Conservation (phyloP, 2,329 filamentous ascomycete species). For the Aspergillus hortae region DNA sequence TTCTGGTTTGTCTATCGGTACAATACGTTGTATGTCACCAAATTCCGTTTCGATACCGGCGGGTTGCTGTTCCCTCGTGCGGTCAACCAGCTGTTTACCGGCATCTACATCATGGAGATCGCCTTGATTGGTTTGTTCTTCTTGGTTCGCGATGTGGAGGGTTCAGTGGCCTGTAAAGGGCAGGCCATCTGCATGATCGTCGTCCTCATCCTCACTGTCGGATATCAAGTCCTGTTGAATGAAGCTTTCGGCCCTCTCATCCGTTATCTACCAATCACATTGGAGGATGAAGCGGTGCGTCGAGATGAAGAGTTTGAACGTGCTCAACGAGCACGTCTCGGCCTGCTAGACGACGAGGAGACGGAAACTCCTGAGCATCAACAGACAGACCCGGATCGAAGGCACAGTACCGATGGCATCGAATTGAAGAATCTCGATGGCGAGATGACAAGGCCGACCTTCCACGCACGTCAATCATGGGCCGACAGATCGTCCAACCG, state of each 20-base stretch:
- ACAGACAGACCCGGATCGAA: constrained; percentile 43
- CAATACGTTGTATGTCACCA: constrained; percentile 90
- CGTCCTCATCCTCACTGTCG: constrained; percentile 62
- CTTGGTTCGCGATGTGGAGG: constrained; percentile 59
- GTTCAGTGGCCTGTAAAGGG: constrained; percentile 58
- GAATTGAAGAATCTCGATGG: constrained; percentile 42
- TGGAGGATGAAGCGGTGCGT: constrained; percentile 91
- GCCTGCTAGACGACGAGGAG: constrained; percentile 48
- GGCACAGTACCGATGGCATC: constrained; percentile 47
- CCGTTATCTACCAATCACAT: constrained; percentile 85
- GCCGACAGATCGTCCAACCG: constrained; percentile 39
- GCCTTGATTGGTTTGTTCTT: constrained; percentile 89
- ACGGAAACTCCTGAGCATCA: constrained; percentile 44
- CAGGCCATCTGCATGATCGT: constrained; percentile 87
- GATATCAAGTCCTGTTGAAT: constrained; percentile 81
- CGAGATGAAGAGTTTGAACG: constrained; percentile 85
- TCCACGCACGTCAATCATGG: constrained; percentile 37
- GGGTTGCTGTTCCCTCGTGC: constrained; percentile 87
- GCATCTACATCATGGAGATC: constrained; percentile 91
- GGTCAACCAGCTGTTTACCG: constrained; percentile 93
- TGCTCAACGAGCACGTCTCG: constrained; percentile 68
- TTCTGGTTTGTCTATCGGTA: constrained; percentile 97
- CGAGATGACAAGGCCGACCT: constrained; percentile 16
- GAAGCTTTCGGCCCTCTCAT: constrained; percentile 79
- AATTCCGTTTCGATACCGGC: constrained; percentile 85